These are phyloP conservation scores for Zygnema cylindricum DNA, from an alignment of 139 green algal genomes.

Conservation along the genomic window DNA sequence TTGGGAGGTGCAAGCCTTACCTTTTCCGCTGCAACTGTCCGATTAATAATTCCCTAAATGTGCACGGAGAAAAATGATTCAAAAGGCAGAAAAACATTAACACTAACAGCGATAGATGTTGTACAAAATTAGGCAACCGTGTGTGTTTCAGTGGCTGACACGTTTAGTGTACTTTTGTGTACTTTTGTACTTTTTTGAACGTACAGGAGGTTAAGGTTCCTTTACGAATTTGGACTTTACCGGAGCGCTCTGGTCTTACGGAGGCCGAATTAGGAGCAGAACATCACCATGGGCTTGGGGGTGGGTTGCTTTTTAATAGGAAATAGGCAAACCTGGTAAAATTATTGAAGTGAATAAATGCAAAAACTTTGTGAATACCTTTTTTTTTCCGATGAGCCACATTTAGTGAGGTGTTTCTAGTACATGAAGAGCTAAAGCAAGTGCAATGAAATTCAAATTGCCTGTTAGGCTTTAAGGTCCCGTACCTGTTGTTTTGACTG, in stretches of 20 bases:
- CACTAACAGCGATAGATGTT: not conserved
- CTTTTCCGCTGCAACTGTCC: not conserved
- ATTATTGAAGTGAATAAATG: no score
- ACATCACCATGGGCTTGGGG: conserved; percentile 41
- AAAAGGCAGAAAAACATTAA: not conserved
- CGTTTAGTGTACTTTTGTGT: not conserved
- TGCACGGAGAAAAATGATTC: not conserved
- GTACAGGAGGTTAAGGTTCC: conserved; percentile 31
- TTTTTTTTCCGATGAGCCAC: no score
- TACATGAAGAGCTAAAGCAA: no score
- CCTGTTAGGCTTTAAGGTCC: no score
- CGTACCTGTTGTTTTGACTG: no score
- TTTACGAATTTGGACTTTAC: conserved; percentile 49
- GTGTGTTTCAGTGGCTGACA: not conserved
- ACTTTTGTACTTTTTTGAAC: not conserved
- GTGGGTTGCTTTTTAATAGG: conserved; percentile 6
- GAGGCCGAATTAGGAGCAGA: conserved; percentile 35
- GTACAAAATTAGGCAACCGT: not conserved
- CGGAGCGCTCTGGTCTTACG: conserved; percentile 36
- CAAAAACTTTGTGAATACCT: no score
- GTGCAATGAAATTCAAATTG: no score
- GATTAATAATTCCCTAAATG: not conserved
- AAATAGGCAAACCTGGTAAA: no score
- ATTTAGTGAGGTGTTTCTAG: no score
- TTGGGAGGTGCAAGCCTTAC: not conserved